Conservation (phyloP, 164 flowering plant species). For the Stephania yunnanensis region DNA sequence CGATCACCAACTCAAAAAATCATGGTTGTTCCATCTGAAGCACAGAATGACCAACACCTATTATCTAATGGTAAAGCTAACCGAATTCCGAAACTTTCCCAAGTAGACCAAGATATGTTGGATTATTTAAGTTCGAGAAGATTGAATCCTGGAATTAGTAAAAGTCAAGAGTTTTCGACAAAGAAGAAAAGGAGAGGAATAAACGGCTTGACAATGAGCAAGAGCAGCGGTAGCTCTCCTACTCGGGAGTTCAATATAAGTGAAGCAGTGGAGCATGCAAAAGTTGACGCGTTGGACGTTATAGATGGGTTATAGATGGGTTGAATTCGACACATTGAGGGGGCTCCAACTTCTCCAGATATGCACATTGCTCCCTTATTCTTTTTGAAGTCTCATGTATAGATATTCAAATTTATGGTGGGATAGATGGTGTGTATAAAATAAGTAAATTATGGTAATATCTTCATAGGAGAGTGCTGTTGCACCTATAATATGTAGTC, state of each 20-base stretch:
- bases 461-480: neutral
- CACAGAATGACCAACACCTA: slow-evolving; percentile 15
- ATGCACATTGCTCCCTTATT: neutral
- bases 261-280: slow-evolving; percentile 12
- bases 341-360: slow-evolving; percentile 2
- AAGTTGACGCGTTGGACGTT: slow-evolving; percentile 29
- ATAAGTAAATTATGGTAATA: neutral
- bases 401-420: neutral
- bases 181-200: slow-evolving; percentile 18
- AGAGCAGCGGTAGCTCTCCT: slow-evolving; percentile 57
- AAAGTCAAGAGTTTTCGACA: slow-evolving; percentile 46
- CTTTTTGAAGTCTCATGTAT: neutral
- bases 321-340: slow-evolving; percentile 17
- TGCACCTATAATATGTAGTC: neutral
- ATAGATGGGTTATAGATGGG: slow-evolving; percentile 55
- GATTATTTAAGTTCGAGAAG: slow-evolving; percentile 32
- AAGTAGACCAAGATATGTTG: slow-evolving; percentile 43
- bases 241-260: slow-evolving; percentile 14
- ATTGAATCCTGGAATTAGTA: slow-evolving; percentile 44
- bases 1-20: slow-evolving; percentile 34
- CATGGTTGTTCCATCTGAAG: slow-evolving; percentile 15
- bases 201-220: slow-evolving; percentile 33
- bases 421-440: neutral
- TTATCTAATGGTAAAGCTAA: slow-evolving; percentile 10
- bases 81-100: slow-evolving; percentile 27